Conservation (phyloP, 1,139 yeast species). For the Sugiyamaella castrensis region DNA sequence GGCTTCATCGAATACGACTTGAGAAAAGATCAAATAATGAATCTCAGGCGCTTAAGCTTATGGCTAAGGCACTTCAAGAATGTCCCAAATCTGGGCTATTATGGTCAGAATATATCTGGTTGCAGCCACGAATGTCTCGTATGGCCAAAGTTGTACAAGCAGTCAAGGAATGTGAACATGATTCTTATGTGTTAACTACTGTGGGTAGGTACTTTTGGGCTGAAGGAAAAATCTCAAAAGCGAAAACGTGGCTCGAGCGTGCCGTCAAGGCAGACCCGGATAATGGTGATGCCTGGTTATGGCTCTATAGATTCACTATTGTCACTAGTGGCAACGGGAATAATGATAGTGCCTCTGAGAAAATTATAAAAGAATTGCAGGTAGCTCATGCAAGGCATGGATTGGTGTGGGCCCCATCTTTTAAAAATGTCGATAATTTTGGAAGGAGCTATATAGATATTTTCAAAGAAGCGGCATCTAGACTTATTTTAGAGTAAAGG, state of each 20-base stretch:
- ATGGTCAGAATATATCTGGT: conserved; percentile 59
- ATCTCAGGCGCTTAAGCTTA: conserved; percentile 53
- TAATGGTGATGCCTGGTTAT: conserved; percentile 78
- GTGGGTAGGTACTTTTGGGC: conserved; percentile 71
- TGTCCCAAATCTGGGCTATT: conserved; percentile 58
- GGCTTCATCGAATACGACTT: conserved; percentile 57
- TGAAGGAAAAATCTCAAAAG: conserved; percentile 62
- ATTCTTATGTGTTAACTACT: conserved; percentile 54
- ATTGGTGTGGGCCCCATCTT: conserved; percentile 49
- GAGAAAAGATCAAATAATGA: conserved; percentile 53
- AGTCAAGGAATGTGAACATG: conserved; percentile 59
- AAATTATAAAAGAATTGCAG: conserved; percentile 33
- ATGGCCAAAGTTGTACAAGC: conserved; percentile 73
- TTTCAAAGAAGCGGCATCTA: conserved; percentile 27
- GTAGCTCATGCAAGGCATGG: conserved; percentile 59
- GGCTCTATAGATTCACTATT: conserved; percentile 51
- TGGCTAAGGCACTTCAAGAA: conserved; percentile 58
- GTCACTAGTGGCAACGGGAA: not conserved
- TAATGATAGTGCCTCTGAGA: conserved; percentile 18
- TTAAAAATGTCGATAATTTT: conserved; percentile 46
- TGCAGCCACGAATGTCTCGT: conserved; percentile 49
- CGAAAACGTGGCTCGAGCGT: conserved; percentile 73
- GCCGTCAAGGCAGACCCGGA: conserved; percentile 54
- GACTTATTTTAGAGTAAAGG: too few species aligned
- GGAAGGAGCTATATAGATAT: conserved; percentile 42